phyloP scores from a whole-genome alignment of 23 red algal genomes.

The Gracilariopsis chorda region DNA sequence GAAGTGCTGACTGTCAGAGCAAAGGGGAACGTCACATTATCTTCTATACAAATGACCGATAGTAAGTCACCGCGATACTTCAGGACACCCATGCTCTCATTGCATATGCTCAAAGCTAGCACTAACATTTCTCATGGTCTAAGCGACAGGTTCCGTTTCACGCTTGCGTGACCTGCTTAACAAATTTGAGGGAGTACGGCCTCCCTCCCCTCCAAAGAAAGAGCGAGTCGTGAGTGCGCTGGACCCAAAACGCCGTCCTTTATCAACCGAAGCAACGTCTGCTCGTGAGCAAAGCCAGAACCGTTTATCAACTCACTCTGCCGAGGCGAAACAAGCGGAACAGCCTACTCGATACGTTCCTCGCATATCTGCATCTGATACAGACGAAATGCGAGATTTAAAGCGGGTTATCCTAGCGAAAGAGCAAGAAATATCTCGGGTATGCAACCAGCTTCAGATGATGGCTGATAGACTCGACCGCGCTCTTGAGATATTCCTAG shows the following conservation, averaged over 20 bases:
- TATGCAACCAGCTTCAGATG: neutral
- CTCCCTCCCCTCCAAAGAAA: conserved; percentile 36
- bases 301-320: neutral
- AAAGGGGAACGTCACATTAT: too few species aligned
- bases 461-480: conserved; percentile 34
- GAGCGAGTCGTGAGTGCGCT: conserved; percentile 36
- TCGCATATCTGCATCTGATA: conserved; percentile 14
- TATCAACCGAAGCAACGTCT: conserved; percentile 12
- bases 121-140: too few species aligned
- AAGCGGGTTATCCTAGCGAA: conserved; percentile 51
- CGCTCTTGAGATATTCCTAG: conserved; percentile 16
- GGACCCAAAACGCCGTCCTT: conserved; percentile 2
- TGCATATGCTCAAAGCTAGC: too few species aligned
- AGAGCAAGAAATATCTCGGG: conserved; percentile 38
- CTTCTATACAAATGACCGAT: too few species aligned
- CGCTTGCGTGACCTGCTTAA: conserved; percentile 35
- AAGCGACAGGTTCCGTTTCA: neutral
- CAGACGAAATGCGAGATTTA: conserved; percentile 48
- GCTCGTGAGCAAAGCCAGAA: conserved; percentile 5
- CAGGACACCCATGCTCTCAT: too few species aligned
- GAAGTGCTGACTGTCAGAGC: too few species aligned
- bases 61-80: too few species aligned
- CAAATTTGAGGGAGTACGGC: conserved; percentile 39
- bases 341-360: conserved; percentile 17
- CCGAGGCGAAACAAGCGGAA: neutral